These are phyloP conservation scores for Candida rishiriensis DNA, from an alignment of 805 yeast genomes.

Conservation along the genomic window DNA sequence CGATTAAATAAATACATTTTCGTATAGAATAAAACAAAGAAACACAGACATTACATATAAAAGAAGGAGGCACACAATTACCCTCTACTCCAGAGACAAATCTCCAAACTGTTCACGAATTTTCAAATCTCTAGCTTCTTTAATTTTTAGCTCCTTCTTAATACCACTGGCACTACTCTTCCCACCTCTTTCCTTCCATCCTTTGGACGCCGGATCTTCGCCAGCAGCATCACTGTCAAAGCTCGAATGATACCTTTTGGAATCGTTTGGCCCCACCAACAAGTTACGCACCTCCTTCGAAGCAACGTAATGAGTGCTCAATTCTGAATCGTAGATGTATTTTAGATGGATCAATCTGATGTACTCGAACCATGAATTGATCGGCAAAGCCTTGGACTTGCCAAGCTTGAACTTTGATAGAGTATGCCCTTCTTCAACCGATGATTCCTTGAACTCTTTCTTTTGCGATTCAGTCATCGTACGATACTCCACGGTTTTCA, in stretches of 20 bases:
- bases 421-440: slow-evolving; percentile 7
- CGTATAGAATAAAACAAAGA: too few relatives aligned
- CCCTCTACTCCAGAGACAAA: slow-evolving; percentile 8
- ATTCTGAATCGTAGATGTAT: slow-evolving; percentile 49
- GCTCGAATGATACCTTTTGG: slow-evolving; percentile 7
- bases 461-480: slow-evolving; percentile 14
- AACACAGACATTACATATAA: too few relatives aligned
- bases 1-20: too few relatives aligned
- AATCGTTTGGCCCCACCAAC: slow-evolving; percentile 14
- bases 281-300: slow-evolving; percentile 21
- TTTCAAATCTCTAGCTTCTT: slow-evolving; percentile 23
- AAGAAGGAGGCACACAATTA: too few relatives aligned
- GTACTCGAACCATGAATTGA: slow-evolving; percentile 48
- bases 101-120: slow-evolving; percentile 20
- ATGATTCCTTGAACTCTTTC: slow-evolving; percentile 21
- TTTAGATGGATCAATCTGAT: slow-evolving; percentile 43
- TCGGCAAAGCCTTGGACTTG: slow-evolving; percentile 41
- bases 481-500: slow-evolving; percentile 41
- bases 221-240: slow-evolving; percentile 7
- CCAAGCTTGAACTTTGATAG: slow-evolving; percentile 36
- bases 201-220: slow-evolving; percentile 4
- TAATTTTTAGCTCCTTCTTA: slow-evolving; percentile 22
- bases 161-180: slow-evolving; percentile 11
- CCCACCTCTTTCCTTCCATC: slow-evolving; percentile 16
- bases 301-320: slow-evolving; percentile 42